A percentile compares a stretch with the other conserved stretches of the same genome.
Conservation (phyloP, 805 yeast genomes). For the Kuraishia capsulata region DNA sequence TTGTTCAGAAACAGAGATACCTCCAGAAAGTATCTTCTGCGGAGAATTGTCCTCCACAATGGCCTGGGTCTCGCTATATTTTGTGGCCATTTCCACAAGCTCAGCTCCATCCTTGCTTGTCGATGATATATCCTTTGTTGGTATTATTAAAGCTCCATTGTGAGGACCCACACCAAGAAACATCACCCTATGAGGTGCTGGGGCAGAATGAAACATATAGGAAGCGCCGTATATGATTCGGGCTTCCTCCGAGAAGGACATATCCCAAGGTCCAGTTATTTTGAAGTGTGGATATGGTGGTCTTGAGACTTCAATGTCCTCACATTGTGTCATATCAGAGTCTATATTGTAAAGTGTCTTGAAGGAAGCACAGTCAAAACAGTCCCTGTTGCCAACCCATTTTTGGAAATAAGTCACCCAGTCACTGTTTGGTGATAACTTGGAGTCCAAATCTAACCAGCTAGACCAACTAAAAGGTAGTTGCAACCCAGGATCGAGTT, state of each 20-base stretch:
- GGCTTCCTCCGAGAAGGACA: conserved; percentile 18
- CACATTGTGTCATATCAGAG: conserved; percentile 3
- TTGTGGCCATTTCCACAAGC: conserved; percentile 7
- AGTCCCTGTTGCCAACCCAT: conserved; percentile 1
- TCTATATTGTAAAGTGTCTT: conserved; percentile 6
- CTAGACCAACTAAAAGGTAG: conserved; percentile 24
- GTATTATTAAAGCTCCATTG: conserved; percentile 16
- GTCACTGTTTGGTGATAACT: conserved; percentile 7
- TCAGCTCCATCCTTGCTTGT: conserved; percentile 6
- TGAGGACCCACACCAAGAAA: conserved; percentile 20
- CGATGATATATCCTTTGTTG: conserved; percentile 11
- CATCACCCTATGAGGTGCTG: conserved; percentile 22
- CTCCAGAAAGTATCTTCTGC: conserved; percentile 10
- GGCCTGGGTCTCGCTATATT: conserved; percentile 11
- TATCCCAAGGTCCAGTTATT: conserved; percentile 14
- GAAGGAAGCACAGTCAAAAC: conserved; percentile 12
- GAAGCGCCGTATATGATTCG: conserved; percentile 23
- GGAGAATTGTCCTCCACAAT: conserved; percentile 1
- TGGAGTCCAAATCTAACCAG: conserved; percentile 17
- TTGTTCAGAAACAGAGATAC: conserved; percentile 7
- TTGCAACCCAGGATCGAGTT: conserved; percentile 12
- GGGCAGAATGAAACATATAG: conserved; percentile 21
- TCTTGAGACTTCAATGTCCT: conserved; percentile 2
- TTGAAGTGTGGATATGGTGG: conserved; percentile 11
- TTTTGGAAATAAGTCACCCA: conserved; percentile 5